Evolutionary conservation across 441 rosid genomes (phyloP), one percentile per base, ranked within the genome.

Genomic region (Arabidopsis lyrata): DNA sequence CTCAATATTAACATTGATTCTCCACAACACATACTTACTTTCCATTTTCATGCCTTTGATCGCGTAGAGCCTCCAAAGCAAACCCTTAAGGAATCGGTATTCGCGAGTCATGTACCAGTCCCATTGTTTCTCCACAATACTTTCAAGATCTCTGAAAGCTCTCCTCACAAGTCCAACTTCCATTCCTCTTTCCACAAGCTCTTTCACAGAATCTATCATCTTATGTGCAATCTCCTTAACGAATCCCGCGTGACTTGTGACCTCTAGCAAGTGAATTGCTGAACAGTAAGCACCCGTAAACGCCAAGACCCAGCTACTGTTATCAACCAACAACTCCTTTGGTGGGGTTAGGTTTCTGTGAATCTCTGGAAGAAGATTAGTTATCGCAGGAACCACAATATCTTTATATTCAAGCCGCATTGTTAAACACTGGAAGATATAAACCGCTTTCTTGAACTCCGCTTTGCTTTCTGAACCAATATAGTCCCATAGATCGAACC

Each of bases 81-180:
- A 16, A 38, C 36, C 29, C 12, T 35, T 61, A 3, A 47, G 20
- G 6, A 63, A 64, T 20, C 3, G 48, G 54, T 18, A 69, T 13
- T 76, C 79, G 2, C 14, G 3, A 15, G 16, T 2, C 12, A 4
- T 2, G 1, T 62, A 75, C 70, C 74, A 75, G 2, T 54, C 44
- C 16, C 6, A 3, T 6, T 68, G 79, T 34, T 62, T 20, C 63
- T 68, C 15, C 27, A 68, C 58, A 68, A 54, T 62, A 27, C 6
- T 38, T 44, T 61, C 59, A 34, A 75, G 4, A 42, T 42, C 69
- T 54, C 69, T 68, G 4, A 61, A 61, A 52, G 63, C 74, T 60
- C 79, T 75, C 58, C 44, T 68, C 18, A 62, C 74, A 42, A 75
- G 18, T 20, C 74, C 74, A 39, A 75, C 57, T 53, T 75, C 78